Evolutionary conservation across 2,329 filamentous ascomycete species (phyloP).

Genomic region (Neoarthrinium moseri): DNA sequence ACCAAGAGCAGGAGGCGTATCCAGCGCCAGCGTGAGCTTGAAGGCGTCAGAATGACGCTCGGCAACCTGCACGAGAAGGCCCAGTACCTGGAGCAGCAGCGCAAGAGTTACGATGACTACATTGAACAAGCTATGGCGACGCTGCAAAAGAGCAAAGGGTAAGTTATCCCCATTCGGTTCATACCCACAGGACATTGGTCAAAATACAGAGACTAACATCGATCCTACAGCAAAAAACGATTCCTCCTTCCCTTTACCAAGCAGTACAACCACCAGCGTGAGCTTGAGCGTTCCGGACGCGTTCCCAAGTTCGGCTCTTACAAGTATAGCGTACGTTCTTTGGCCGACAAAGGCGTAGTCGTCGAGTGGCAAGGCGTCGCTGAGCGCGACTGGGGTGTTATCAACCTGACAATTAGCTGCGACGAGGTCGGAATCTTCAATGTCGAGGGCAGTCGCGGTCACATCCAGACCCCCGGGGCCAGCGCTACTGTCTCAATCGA

Average conservation of each 20-base stretch:
- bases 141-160: constrained; percentile 93
- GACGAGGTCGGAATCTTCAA: constrained; percentile 94
- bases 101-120: constrained; percentile 98
- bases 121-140: constrained; percentile 98
- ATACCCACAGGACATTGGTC: background rate
- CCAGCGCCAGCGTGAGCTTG: constrained; percentile 86
- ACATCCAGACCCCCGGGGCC: constrained; percentile 94
- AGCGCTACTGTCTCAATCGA: constrained; percentile 87
- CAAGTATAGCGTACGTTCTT: constrained; percentile 89
- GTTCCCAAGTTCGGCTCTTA: constrained; percentile 97
- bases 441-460: constrained; percentile 85
- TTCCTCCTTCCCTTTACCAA: constrained; percentile 97
- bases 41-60: constrained; percentile 76
- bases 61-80: constrained; percentile 81
- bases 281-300: constrained; percentile 87
- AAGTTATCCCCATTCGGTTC: constrained; percentile 29
- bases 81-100: constrained; percentile 87
- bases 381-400: constrained; percentile 83
- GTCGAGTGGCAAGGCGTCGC: constrained; percentile 85
- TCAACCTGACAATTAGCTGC: constrained; percentile 91
- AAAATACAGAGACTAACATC: constrained; percentile 21
- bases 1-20: constrained; percentile 93
- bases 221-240: constrained; percentile 80
- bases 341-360: constrained; percentile 91
- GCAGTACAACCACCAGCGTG: constrained; percentile 97